phyloP scores from a whole-genome alignment of 441 rosid species.

The Metrosideros polymorpha region DNA sequence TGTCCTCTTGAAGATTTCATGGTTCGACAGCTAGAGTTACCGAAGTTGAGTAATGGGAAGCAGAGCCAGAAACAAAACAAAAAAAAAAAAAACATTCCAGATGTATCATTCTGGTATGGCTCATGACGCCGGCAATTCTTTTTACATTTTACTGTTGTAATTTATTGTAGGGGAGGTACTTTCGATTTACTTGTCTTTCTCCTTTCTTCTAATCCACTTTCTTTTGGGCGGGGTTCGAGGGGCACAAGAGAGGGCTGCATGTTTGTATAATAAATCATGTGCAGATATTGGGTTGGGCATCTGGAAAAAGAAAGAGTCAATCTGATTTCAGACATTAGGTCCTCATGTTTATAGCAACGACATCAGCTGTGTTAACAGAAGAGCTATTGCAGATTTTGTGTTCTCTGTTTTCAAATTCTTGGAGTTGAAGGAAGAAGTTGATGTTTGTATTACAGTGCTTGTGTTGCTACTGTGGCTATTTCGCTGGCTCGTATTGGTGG shows the following conservation, averaged over 20 bases:
- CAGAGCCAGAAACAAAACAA: slow-evolving; percentile 8
- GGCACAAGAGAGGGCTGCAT: background rate
- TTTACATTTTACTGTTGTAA: slow-evolving; percentile 19
- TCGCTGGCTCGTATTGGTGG: background rate
- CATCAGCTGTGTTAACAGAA: background rate
- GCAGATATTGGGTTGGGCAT: background rate
- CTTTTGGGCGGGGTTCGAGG: background rate
- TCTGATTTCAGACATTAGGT: background rate
- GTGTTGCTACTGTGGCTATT: background rate
- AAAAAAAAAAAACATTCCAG: slow-evolving; percentile 8
- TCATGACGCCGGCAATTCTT: slow-evolving; percentile 18
- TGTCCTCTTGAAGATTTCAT: background rate
- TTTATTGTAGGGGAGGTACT: slow-evolving; percentile 7
- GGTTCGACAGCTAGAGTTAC: slow-evolving; percentile 9
- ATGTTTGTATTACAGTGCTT: background rate
- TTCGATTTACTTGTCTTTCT: slow-evolving; percentile 1
- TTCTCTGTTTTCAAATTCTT: background rate
- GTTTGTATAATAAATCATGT: background rate
- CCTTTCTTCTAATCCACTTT: background rate
- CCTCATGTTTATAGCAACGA: background rate
- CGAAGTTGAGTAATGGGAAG: slow-evolving; percentile 4
- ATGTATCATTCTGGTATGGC: slow-evolving; percentile 11
- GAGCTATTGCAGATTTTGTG: background rate
- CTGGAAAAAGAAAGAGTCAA: background rate
- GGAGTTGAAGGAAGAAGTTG: background rate